phyloP scores from a whole-genome alignment of 441 rosid genomes.

The Pelargonium myrrhifolium region DNA sequence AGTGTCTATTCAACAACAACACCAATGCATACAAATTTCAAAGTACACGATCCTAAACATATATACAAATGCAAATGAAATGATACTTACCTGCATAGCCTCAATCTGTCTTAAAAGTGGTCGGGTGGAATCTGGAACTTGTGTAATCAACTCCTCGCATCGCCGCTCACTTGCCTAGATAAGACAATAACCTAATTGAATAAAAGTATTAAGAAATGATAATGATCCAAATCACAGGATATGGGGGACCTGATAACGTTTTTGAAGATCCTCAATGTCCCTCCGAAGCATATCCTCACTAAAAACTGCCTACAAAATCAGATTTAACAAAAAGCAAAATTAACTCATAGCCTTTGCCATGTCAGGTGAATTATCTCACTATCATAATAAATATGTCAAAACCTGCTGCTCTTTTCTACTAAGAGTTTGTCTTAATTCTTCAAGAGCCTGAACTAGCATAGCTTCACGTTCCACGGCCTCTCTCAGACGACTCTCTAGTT shows the following conservation, averaged over 20 bases:
- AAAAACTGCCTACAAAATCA: constrained; percentile 51
- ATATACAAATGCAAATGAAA: constrained; percentile 16
- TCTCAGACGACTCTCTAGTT: constrained; percentile 71
- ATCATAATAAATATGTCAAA: constrained; percentile 18
- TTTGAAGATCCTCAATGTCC: constrained; percentile 86
- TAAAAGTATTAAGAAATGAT: constrained; percentile 6
- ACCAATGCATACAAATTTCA: not conserved
- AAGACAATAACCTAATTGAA: not conserved
- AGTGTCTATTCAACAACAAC: constrained; percentile 17
- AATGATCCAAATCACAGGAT: not conserved
- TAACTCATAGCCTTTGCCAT: constrained; percentile 8
- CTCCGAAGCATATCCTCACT: constrained; percentile 72
- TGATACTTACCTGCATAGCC: constrained; percentile 74
- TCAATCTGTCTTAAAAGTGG: constrained; percentile 96
- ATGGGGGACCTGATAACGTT: constrained; percentile 71
- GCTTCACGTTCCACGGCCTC: constrained; percentile 91
- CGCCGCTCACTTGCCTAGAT: constrained; percentile 91
- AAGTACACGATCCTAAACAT: constrained; percentile 7
- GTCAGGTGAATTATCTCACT: constrained; percentile 13
- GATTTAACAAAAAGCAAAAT: constrained; percentile 14
- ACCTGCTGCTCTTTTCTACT: constrained; percentile 96
- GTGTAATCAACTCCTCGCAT: constrained; percentile 90
- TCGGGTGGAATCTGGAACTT: constrained; percentile 97
- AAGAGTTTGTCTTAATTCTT: constrained; percentile 85
- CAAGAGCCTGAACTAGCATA: constrained; percentile 88